A percentile compares a stretch with the other conserved stretches of the same genome.
These are phyloP conservation scores for Hypoxylon cercidicola DNA, from an alignment of 495 filamentous ascomycete species.

Conservation along the genomic window DNA sequence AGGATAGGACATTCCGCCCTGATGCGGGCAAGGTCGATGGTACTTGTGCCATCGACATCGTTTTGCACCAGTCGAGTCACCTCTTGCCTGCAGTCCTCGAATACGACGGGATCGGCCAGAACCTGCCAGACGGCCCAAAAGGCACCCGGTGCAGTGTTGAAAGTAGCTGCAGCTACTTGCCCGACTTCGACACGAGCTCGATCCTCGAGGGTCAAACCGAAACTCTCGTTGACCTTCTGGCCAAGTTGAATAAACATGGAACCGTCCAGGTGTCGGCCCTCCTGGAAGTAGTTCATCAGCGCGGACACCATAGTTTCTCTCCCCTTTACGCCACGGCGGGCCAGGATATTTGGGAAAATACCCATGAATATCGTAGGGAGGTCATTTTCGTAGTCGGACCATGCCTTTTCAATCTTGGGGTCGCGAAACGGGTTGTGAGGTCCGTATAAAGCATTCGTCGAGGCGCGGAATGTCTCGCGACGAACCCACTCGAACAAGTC, in stretches of 20 bases:
- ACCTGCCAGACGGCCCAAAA: not conserved
- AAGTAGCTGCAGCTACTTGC: not conserved
- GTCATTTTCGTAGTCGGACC: not conserved
- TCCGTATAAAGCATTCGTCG: not conserved
- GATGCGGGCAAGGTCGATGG: not conserved
- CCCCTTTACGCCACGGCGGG: not conserved
- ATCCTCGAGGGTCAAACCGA: not conserved
- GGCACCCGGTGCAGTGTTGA: not conserved
- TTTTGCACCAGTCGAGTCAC: conserved; percentile 19
- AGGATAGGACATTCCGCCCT: not conserved
- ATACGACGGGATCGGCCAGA: conserved; percentile 18
- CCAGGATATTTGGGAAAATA: not conserved
- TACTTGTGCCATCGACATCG: not conserved
- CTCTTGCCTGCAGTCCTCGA: conserved; percentile 27
- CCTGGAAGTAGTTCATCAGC: not conserved
- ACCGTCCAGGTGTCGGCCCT: not conserved
- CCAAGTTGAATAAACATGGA: not conserved
- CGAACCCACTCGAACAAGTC: not conserved
- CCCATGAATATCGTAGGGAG: not conserved
- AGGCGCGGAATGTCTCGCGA: not conserved
- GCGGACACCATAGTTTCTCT: not conserved
- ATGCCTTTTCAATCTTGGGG: not conserved
- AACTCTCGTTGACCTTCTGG: not conserved
- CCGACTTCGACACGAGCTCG: not conserved
- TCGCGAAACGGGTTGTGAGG: not conserved